Evolutionary conservation across 805 yeast species (phyloP).

Genomic region (Zygosaccharomyces pseudorouxii): DNA sequence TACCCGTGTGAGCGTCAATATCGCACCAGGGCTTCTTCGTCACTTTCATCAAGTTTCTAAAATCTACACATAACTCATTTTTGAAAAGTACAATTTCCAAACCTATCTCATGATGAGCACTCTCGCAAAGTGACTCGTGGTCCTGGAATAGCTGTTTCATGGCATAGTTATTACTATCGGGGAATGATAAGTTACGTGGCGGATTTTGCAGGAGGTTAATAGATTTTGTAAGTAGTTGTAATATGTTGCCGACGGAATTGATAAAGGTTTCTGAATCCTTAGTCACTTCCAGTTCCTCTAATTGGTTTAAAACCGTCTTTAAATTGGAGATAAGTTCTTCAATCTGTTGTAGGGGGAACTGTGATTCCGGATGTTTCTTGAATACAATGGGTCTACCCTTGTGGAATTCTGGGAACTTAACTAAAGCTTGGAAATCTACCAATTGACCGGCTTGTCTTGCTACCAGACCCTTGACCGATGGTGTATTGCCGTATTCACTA

Average conservation of each 20-base stretch:
- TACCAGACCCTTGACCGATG: slow-evolving; percentile 52
- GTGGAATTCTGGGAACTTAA: slow-evolving; percentile 38
- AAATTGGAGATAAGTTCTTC: slow-evolving; percentile 32
- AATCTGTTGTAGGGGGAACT: slow-evolving; percentile 42
- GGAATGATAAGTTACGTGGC: slow-evolving; percentile 53
- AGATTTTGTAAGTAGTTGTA: slow-evolving; percentile 22
- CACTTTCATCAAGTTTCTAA: slow-evolving; percentile 47
- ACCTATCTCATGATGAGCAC: slow-evolving; percentile 39
- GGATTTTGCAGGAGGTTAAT: slow-evolving; percentile 43
- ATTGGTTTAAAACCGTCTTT: slow-evolving; percentile 20
- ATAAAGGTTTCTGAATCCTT: slow-evolving; percentile 35
- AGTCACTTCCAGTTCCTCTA: slow-evolving; percentile 43
- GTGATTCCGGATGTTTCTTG: slow-evolving; percentile 36
- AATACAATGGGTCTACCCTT: slow-evolving; percentile 39
- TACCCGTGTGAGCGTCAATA: slow-evolving; percentile 42
- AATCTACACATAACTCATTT: slow-evolving; percentile 59
- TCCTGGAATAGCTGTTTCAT: slow-evolving; percentile 46
- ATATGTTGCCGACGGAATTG: slow-evolving; percentile 17
- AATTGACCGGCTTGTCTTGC: slow-evolving; percentile 53
- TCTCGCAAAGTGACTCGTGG: slow-evolving; percentile 26
- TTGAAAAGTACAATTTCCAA: slow-evolving; percentile 57
- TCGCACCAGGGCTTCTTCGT: slow-evolving; percentile 60
- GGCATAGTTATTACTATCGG: slow-evolving; percentile 43
- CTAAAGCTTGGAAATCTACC: slow-evolving; percentile 41
- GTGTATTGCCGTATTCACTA: slow-evolving; percentile 11